Conservation (phyloP, 78 protist species). For the Dictyostelium brefeldianum region DNA sequence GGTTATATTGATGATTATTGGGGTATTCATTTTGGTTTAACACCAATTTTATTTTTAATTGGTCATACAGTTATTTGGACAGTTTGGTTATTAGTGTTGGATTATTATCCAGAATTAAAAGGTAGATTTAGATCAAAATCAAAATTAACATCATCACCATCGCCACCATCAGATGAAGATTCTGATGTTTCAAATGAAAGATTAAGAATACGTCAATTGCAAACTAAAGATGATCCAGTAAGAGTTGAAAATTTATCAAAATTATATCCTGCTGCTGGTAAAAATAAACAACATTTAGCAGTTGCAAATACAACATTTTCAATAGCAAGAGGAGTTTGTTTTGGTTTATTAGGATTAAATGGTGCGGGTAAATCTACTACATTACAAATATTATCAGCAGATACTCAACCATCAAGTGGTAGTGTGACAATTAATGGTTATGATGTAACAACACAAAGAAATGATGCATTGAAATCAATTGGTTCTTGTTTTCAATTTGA, state of each 20-base stretch:
- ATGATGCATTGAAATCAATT: conserved; percentile 29
- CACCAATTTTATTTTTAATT: conserved; percentile 6
- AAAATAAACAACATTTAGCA: background rate
- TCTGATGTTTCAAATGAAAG: conserved; percentile 36
- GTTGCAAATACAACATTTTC: conserved; percentile 74
- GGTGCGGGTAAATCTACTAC: conserved; percentile 98
- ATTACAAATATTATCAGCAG: conserved; percentile 90
- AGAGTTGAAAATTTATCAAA: background rate
- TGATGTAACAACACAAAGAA: conserved; percentile 7
- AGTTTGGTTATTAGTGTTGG: conserved; percentile 18
- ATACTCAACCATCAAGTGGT: conserved; percentile 89
- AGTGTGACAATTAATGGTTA: conserved; percentile 62
- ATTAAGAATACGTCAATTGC: background rate
- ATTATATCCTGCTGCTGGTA: background rate
- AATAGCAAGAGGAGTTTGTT: conserved; percentile 83
- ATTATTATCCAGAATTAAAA: conserved; percentile 5
- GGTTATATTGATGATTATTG: conserved; percentile 6
- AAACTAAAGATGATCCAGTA: conserved; percentile 5
- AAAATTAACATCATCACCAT: background rate
- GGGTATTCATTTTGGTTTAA: background rate
- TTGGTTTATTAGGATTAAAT: conserved; percentile 95
- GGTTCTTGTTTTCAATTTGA: conserved; percentile 96
- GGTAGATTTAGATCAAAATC: background rate
- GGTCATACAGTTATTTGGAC: conserved; percentile 24
- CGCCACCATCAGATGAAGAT: conserved; percentile 42